Base-by-base conservation (phyloP, 306 rosid species). In the Citrullus colocynthis region DNA sequence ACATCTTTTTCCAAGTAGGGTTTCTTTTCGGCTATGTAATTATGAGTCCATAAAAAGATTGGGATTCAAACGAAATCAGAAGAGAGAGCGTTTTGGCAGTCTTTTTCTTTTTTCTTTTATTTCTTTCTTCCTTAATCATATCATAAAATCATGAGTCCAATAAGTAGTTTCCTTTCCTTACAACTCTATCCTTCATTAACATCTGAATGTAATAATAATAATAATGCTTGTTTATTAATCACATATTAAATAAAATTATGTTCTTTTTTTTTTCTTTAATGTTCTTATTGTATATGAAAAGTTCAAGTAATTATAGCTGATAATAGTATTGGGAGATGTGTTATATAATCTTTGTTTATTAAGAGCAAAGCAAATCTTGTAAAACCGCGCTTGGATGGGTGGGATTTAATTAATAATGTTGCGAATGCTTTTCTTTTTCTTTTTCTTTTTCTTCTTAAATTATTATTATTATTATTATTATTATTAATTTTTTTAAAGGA, bases 91-190 rank as follows among this genome's bases (percentile, higher is more conserved):
- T 30, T 48, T 52, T 48, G 14, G 59, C 59, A 49, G 42, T 14
- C 4, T 71, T 20, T 45, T 15, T n/a, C 2, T 41, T 5, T 45
- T 45, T 45, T 45, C 11, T 20, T 39, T 36, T 9, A 4, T 11
- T 21, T 41, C 14, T 48, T 71, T 51, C 57, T 73, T 51, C 9
- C 13, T 7, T 73, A 32, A 73, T 73, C 60, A 73, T 73, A 73
- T 51, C 77, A 30, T 30, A 28, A 73, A 73, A 73, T 73, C 62
- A 73, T 72, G 76, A 72, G 76, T 72, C 42, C 24, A 72, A 72
- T 49, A 24, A 71, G 59, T 71, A 70, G 12, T 70, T n/a, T 18
- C 14, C 54, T 39, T 39, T 70, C 57, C 12, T 20, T 69, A 69
- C n/a, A 69, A 42, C 74, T 44, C 55, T 44, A 17, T n/a, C 34